Evolutionary conservation across 202 grass and related monocot species (phyloP), one percentile per base, ranked within the genome.

Genomic region (Tripidium arundinaceum): DNA sequence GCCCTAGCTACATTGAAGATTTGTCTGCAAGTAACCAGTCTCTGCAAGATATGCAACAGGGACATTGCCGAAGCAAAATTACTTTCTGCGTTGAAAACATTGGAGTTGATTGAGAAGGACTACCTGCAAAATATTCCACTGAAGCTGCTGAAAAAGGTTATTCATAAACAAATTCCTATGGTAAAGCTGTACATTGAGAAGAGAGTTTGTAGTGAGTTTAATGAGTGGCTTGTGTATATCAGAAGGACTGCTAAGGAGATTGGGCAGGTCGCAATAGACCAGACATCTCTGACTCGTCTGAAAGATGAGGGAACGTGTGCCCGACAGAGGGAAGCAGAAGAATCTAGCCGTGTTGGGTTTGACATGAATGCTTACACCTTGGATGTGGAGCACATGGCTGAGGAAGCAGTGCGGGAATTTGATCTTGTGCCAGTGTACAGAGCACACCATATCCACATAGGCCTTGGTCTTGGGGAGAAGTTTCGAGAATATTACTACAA

Each of bases 141-240:
- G 41, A 87, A 91, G 52, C 80, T 85, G 68, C 84, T 97, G 37
- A 83, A 70, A 82, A 90, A 52, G 62, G 88, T 86, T 37, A 79
- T 97, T 62, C 76, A 86, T 61, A 85, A 91, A 81, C 88, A 97
- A 84, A 83, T 97, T 68, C 90, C 90, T 4, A 58, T 83, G 47
- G 72, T 93, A 62, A 97, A 93, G 71, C 58, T 91, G 79, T 61
- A 87, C 57, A 91, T 97, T 12, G 93, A 97, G 67, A 91, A 97
- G 62, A 93, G 86, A 65, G 86, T 97, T 33, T 93, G 88, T 36
- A 76, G 55, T 41, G 90, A 97, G 66, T 97, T 97, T 65, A 93
- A 91, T 78, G 86, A 97, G 74, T 97, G 93, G 93, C 83, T 97
- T 24, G 81, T 93, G 11, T 74, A 93, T 42, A 87, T 93, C 77